These are phyloP conservation scores for Suhomyces faveliae DNA, from an alignment of 805 yeast species.

Conservation along the genomic window DNA sequence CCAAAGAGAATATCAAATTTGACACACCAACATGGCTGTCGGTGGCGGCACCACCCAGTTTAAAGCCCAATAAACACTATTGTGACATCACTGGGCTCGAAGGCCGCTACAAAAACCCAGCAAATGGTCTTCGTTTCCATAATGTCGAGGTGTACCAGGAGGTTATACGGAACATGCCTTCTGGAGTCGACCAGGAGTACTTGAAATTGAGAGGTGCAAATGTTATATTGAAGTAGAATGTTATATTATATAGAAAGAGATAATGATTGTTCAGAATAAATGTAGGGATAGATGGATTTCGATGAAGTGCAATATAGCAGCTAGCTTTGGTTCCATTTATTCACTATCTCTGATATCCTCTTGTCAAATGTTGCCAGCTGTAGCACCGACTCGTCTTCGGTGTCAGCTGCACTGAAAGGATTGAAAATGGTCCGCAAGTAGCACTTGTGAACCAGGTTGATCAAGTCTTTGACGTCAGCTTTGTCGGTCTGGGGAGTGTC, in stretches of 20 bases:
- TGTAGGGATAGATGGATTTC: too few species aligned
- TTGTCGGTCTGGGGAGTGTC: constrained; percentile 7
- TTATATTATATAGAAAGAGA: background rate
- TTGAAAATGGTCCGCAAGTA: constrained; percentile 59
- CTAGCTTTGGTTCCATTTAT: constrained; percentile 19
- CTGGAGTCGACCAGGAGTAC: constrained; percentile 93
- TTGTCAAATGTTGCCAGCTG: constrained; percentile 32
- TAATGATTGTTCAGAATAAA: background rate
- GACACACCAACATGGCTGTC: constrained; percentile 67
- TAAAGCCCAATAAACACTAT: constrained; percentile 76
- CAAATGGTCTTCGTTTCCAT: constrained; percentile 72
- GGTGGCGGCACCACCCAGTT: constrained; percentile 82
- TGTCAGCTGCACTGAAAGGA: constrained; percentile 48
- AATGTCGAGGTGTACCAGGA: constrained; percentile 79
- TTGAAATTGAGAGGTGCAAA: constrained; percentile 85
- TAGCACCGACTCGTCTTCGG: constrained; percentile 23
- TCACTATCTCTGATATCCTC: constrained; percentile 26
- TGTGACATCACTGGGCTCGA: constrained; percentile 93
- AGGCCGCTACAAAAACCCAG: constrained; percentile 72
- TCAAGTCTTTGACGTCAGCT: constrained; percentile 15
- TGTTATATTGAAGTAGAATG: constrained; percentile 61
- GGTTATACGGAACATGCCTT: constrained; percentile 72
- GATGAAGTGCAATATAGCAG: too few species aligned
- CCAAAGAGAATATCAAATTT: constrained; percentile 37
- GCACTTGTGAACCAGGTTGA: constrained; percentile 46